Base-by-base conservation (phyloP, 164 flowering plant genomes). In the Vitis riparia region DNA sequence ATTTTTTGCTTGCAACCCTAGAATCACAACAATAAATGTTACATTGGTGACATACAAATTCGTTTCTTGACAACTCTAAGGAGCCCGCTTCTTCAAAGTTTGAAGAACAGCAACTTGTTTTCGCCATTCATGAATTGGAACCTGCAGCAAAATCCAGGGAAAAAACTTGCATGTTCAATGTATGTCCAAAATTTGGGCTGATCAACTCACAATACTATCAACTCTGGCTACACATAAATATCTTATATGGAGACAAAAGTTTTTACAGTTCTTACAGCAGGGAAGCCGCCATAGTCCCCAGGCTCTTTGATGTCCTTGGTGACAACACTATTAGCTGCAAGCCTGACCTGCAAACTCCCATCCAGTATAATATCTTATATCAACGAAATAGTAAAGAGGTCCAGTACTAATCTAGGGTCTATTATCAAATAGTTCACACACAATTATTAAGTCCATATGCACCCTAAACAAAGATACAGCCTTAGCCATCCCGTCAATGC, bases 201-300 rank as follows among this genome's bases (percentile, higher is more conserved):
- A 37, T 37, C 44, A 37, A 3, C 5, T 37, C 44, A 37, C 44
- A 37, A 6, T 37, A 6, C 6, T 0, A 37, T 37, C 44, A 37
- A 37, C 44, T 37, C 44, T 4, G 44, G 6, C 44, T 3, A 37
- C 17, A 37, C 27, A 17, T 53, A 19, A 59, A 12, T 56, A 44
- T 56, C 50, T 8, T n/a, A 13, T 37, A 23, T 23, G 27, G 9
- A 8, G 32, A 11, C 44, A 37, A 23, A 23, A 6, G 44, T 37
- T 37, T 37, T 37, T 37, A 37, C 44, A 6, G 55, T 73, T 9
- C 89, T 80, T 84, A 94, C 97, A 59, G 97, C 97, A 68, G 99
- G 97, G 72, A 93, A 93, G 78, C 99, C 99, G 55, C 96, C 97
- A 79, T 91, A 95, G 75, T 93, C 97, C 10, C 98, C 97, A 19